Evolutionary conservation across 139 green algal species (phyloP), one percentile per base, ranked within the genome.

Genomic region (Diplosphaera chodatii): DNA sequence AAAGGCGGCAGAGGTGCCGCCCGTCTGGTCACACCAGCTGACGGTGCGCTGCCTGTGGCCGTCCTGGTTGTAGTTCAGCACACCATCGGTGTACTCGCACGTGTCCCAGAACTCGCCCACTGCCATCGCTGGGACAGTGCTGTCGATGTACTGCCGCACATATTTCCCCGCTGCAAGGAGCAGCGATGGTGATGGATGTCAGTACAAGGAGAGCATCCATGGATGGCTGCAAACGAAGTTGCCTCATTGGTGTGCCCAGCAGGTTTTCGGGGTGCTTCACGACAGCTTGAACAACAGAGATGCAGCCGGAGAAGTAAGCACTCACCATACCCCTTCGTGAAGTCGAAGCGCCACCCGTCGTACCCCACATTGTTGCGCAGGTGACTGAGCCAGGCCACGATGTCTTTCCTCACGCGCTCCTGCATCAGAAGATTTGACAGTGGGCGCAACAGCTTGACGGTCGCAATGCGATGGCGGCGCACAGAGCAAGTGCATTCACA

Each of bases 41-140:
- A 96, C 83, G 28, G 88, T 97, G 71, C 89, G 86, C 84, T 98
- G 92, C 16, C 94, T 78, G 84, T 96, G 91, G 5, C 66, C 40
- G 78, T 96, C 83, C 83, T 98, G 93, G 85, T 97, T 97, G 82
- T 97, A 97, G 80, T 96, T 94, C n/a, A 97, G 89, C 78, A 97
- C 92, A 21, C 91, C 88, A 68, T 96, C 90, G 1, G 85, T 93
- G 87, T 97, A 97, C 37, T 92, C 89, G 72, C 91, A 96, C 48
- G 90, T 89, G 84, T 97, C 93, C 94, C 94, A 98, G 82, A 89
- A 97, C 83, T 98, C 94, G 16, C 93, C 93, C 81, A 98, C 90
- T 0, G 91, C 83, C 79, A 98, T 84, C 63, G 89, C 76, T 23
- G 93, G 93, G 33, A 95, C 87, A 2, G 89, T 96, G 69, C 74